These are phyloP conservation scores for Plantago elongata DNA, from an alignment of 257 asterid genomes.

Conservation along the genomic window DNA sequence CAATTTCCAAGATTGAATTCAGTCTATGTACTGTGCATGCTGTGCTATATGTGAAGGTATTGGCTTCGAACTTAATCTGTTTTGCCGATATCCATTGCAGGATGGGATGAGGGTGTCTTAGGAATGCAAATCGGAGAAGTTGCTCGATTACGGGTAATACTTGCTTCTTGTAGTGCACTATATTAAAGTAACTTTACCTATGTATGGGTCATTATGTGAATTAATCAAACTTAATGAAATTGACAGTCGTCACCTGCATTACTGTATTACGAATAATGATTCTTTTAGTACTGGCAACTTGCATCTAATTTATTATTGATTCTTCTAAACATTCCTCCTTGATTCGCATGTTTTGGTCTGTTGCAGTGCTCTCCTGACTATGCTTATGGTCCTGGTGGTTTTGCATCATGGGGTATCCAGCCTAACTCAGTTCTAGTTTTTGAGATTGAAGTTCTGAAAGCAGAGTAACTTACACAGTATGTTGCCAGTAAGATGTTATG, in stretches of 20 bases:
- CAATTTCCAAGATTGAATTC: no score
- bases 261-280: not conserved
- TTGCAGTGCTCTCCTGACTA: conserved; percentile 97
- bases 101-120: conserved; percentile 97
- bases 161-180: conserved; percentile 5
- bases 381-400: conserved; percentile 78
- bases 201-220: not conserved
- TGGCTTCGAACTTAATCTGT: not conserved
- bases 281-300: not conserved
- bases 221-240: not conserved
- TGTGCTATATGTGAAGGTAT: not conserved
- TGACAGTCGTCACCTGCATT: no score
- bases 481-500: conserved; percentile 1
- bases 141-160: conserved; percentile 65
- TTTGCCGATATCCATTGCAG: conserved; percentile 34
- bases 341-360: conserved; percentile 10
- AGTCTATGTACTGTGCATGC: not conserved
- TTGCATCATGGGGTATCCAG: conserved; percentile 91
- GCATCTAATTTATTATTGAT: not conserved
- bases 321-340: not conserved
- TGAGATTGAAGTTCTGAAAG: conserved; percentile 81
- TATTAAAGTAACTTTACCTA: not conserved
- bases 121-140: conserved; percentile 98
- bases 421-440: conserved; percentile 74
- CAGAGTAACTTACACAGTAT: conserved; percentile 25